These are phyloP conservation scores for Fonsecaea nubica DNA, from an alignment of 2,329 filamentous ascomycete genomes.

Conservation along the genomic window DNA sequence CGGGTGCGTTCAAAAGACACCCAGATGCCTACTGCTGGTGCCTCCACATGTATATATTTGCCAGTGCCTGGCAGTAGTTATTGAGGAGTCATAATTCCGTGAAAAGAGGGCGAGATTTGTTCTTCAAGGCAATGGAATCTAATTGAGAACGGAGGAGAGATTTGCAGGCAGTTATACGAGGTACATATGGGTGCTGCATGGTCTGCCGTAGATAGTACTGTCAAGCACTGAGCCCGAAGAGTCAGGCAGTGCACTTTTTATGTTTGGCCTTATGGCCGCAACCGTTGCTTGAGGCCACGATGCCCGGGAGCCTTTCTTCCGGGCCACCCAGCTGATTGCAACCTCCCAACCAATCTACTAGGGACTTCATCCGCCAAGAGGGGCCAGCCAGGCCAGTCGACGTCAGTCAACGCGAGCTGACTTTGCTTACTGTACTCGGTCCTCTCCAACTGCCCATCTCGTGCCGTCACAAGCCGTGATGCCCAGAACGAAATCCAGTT, in stretches of 20 bases:
- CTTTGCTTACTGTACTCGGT: conserved; percentile 19
- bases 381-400: conserved; percentile 4
- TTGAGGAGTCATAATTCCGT: background rate
- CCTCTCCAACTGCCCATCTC: no score
- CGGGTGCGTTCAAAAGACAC: background rate
- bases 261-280: conserved; percentile 3
- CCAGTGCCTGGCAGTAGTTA: background rate
- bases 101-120: background rate
- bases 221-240: background rate
- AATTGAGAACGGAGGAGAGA: background rate
- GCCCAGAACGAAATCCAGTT: conserved; percentile 7
- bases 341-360: background rate
- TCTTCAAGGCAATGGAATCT: background rate
- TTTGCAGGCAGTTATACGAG: background rate
- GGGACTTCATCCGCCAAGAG: background rate
- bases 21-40: background rate
- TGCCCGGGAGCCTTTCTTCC: conserved; percentile 14
- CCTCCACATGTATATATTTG: background rate
- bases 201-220: background rate
- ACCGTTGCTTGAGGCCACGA: conserved; percentile 6
- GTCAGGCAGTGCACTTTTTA: background rate
- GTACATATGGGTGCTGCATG: background rate
- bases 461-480: conserved; percentile 2
- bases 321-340: conserved; percentile 11
- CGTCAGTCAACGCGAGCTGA: conserved; percentile 18